Percentiles rank a stretch among this genome's conserved stretches.
Evolutionary conservation across 345 rosid genomes (phyloP).

Genomic region (Aegle marmelos): DNA sequence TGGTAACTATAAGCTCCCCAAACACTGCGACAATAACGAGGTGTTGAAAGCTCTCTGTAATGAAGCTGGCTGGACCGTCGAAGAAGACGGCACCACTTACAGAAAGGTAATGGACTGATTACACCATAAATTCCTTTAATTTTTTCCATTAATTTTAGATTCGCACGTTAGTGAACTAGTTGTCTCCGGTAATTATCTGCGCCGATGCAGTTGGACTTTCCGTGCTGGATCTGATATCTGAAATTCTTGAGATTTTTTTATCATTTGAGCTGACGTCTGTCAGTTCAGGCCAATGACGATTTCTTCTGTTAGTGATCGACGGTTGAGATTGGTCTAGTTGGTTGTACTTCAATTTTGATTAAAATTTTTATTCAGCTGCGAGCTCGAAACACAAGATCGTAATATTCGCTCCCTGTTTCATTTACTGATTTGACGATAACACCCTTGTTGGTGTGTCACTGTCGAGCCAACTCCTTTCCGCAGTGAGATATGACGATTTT

Average conservation of each 20-base stretch:
- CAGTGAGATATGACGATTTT: neutral
- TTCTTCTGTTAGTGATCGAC: conserved; percentile 9
- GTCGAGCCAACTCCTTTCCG: neutral
- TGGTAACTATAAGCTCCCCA: conserved; percentile 91
- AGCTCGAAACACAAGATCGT: conserved; percentile 33
- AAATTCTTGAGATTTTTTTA: neutral
- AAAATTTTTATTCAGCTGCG: neutral
- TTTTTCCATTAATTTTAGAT: neutral
- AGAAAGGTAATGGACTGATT: conserved; percentile 55
- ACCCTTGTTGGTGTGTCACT: neutral
- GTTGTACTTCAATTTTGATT: neutral
- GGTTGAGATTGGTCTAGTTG: conserved; percentile 25
- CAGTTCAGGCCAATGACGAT: neutral
- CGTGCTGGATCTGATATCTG: neutral
- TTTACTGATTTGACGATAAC: conserved; percentile 10
- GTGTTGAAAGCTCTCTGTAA: conserved; percentile 91
- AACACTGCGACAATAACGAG: conserved; percentile 98
- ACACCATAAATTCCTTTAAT: neutral
- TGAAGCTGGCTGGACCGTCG: conserved; percentile 97
- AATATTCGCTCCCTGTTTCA: conserved; percentile 25
- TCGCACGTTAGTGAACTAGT: neutral
- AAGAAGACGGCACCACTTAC: conserved; percentile 96
- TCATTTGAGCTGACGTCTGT: neutral
- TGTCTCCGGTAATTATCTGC: neutral
- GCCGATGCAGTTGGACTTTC: neutral